Evolutionary conservation across 2,329 filamentous ascomycete species (phyloP).

Genomic region (Diplocarpon mali): DNA sequence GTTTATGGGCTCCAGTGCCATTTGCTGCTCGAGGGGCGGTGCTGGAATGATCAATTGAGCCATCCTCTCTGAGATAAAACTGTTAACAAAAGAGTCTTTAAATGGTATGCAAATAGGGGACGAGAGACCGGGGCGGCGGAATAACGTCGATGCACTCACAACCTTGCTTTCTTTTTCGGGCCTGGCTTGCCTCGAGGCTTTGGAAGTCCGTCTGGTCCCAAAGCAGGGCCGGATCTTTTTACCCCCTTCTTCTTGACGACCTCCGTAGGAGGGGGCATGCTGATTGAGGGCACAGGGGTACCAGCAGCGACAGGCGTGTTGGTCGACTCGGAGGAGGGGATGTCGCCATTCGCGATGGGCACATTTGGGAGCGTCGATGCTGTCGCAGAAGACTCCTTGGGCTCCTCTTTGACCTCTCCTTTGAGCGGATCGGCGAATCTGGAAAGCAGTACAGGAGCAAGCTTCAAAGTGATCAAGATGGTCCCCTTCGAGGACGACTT

Average conservation of each 20-base stretch:
- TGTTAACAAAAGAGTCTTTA: slow-evolving; percentile 4
- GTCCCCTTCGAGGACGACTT: slow-evolving; percentile 14
- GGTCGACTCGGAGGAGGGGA: slow-evolving; percentile 47
- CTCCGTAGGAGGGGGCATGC: slow-evolving; percentile 49
- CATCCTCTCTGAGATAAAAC: slow-evolving; percentile 42
- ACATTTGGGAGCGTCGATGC: slow-evolving; percentile 28
- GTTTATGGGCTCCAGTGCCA: slow-evolving; percentile 52
- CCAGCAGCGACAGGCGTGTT: slow-evolving; percentile 46
- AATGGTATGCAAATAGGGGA: background rate
- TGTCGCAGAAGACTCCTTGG: slow-evolving; percentile 32
- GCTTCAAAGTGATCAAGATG: slow-evolving; percentile 37
- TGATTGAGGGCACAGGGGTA: slow-evolving; percentile 40
- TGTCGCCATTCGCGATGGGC: slow-evolving; percentile 38
- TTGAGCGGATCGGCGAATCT: slow-evolving; percentile 35
- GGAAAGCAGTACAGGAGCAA: slow-evolving; percentile 40
- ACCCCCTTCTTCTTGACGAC: slow-evolving; percentile 64
- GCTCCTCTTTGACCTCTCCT: slow-evolving; percentile 14
- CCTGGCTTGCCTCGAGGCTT: slow-evolving; percentile 79
- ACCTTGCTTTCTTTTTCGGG: slow-evolving; percentile 88
- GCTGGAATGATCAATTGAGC: slow-evolving; percentile 46
- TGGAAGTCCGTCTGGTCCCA: slow-evolving; percentile 45
- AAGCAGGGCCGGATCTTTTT: slow-evolving; percentile 57
- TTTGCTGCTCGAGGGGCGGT: slow-evolving; percentile 31
- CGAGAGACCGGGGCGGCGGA: too few relatives aligned
- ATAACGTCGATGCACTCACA: slow-evolving; percentile 65